Conservation (phyloP, 495 filamentous ascomycete genomes). For the Penicillium chermesinum region DNA sequence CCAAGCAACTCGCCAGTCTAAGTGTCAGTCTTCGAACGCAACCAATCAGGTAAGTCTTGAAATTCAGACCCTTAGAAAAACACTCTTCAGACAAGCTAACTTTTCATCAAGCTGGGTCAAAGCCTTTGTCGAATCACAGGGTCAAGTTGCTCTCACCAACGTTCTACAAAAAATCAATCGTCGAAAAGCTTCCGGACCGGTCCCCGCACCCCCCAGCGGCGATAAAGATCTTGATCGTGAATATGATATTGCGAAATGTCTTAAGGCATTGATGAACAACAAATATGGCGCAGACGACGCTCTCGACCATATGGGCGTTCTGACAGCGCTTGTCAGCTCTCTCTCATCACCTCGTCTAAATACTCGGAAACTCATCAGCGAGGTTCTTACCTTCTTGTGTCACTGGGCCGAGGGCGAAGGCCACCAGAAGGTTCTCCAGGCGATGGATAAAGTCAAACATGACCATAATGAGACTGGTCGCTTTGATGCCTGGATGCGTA, state of each 20-base stretch:
- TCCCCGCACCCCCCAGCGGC: constrained; percentile 56
- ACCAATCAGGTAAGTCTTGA: constrained; percentile 63
- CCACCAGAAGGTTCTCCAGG: constrained; percentile 90
- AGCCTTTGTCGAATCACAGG: constrained; percentile 94
- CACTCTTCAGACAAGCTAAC: constrained; percentile 3
- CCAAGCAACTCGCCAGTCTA: constrained; percentile 84
- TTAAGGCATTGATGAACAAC: constrained; percentile 98
- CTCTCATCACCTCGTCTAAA: constrained; percentile 84
- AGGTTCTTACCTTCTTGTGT: constrained; percentile 93
- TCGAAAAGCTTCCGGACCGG: constrained; percentile 68
- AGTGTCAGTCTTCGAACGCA: constrained; percentile 93
- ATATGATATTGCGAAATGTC: constrained; percentile 96
- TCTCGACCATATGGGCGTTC: constrained; percentile 80
- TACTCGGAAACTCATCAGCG: constrained; percentile 91
- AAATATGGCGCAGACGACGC: constrained; percentile 98
- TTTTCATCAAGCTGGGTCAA: constrained; percentile 68
- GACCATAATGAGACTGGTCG: constrained; percentile 89
- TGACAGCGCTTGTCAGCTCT: constrained; percentile 81
- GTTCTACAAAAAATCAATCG: constrained; percentile 90
- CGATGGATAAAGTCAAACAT: constrained; percentile 86
- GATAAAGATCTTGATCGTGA: constrained; percentile 91
- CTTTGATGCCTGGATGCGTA: constrained; percentile 98
- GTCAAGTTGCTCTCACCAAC: constrained; percentile 93
- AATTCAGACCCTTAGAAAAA: neutral
- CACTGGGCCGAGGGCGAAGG: constrained; percentile 94